These are phyloP conservation scores for Pleurotus ostreatus DNA, from an alignment of 768 basidiomycete genomes.

Conservation along the genomic window DNA sequence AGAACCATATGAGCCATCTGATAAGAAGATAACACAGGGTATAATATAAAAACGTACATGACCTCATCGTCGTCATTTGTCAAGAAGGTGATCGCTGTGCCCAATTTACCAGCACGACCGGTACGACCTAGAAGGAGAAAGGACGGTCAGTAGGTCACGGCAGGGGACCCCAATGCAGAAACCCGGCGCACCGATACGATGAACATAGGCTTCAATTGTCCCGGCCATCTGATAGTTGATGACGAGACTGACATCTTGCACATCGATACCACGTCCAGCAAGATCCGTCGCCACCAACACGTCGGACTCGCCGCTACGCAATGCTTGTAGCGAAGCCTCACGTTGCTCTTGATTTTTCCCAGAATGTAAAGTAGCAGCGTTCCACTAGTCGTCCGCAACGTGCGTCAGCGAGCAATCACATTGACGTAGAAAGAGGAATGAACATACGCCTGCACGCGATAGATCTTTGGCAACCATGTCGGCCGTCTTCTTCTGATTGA, in stretches of 20 bases:
- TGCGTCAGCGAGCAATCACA: conserved; percentile 9
- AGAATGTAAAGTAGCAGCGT: conserved; percentile 87
- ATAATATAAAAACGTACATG: conserved; percentile 56
- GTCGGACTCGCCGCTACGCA: conserved; percentile 83
- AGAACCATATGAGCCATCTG: conserved; percentile 11
- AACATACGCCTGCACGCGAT: conserved; percentile 77
- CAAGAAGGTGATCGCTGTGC: conserved; percentile 92
- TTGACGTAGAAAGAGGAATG: conserved; percentile 1
- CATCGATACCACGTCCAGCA: conserved; percentile 98
- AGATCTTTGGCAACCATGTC: conserved; percentile 97
- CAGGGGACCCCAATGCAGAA: conserved; percentile 11
- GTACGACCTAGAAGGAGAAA: conserved; percentile 70
- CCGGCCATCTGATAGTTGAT: conserved; percentile 98
- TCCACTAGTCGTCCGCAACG: conserved; percentile 54
- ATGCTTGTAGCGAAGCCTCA: conserved; percentile 83
- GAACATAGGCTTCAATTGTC: conserved; percentile 96
- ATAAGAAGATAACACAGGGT: conserved; percentile 12
- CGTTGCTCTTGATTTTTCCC: conserved; percentile 98
- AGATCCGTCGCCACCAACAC: conserved; percentile 96
- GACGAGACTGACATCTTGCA: conserved; percentile 92
- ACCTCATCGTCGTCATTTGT: conserved; percentile 96
- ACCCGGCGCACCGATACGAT: conserved; percentile 79
- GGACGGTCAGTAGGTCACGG: conserved; percentile 9
- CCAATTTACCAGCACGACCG: conserved; percentile 95
- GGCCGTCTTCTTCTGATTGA: conserved; percentile 99